A percentile compares a stretch with the other conserved stretches of the same genome.
Conservation (phyloP, 441 rosid genomes). For the Populus hybrid region DNA sequence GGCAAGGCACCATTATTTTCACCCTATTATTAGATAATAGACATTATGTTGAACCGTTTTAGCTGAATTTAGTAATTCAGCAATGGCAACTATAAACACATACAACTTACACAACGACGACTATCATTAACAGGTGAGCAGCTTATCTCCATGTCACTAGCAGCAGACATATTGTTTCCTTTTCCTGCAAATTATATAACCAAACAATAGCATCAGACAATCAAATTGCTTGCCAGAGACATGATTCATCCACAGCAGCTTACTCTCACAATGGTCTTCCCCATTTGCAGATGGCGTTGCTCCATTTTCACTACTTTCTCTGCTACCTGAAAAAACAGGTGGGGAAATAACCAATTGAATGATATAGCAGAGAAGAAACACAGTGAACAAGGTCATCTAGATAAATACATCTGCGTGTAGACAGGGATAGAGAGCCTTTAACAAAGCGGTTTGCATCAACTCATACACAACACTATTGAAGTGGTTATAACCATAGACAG, state of each 20-base stretch:
- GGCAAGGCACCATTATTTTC: conserved; percentile 52
- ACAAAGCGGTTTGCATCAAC: neutral
- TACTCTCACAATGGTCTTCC: conserved; percentile 44
- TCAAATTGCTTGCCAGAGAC: conserved; percentile 26
- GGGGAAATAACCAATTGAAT: conserved; percentile 6
- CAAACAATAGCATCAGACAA: conserved; percentile 24
- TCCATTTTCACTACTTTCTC: conserved; percentile 45
- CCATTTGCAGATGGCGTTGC: conserved; percentile 26
- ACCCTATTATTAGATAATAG: conserved; percentile 46
- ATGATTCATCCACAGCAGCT: conserved; percentile 25
- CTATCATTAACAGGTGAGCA: conserved; percentile 42
- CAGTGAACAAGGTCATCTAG: neutral
- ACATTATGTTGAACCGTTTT: conserved; percentile 52
- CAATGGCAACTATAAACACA: conserved; percentile 76
- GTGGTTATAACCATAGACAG: neutral
- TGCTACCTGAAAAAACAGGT: conserved; percentile 33
- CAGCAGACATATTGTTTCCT: conserved; percentile 32
- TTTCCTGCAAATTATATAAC: conserved; percentile 43
- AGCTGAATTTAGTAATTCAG: conserved; percentile 35
- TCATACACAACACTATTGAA: neutral
- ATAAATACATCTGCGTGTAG: neutral
- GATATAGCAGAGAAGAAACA: neutral
- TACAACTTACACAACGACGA: conserved; percentile 99
- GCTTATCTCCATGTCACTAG: conserved; percentile 38
- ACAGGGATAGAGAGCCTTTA: neutral